A percentile compares a stretch with the other conserved stretches of the same genome.
Conservation (phyloP, 306 rosid genomes). For the Mimosa bimucronata region DNA sequence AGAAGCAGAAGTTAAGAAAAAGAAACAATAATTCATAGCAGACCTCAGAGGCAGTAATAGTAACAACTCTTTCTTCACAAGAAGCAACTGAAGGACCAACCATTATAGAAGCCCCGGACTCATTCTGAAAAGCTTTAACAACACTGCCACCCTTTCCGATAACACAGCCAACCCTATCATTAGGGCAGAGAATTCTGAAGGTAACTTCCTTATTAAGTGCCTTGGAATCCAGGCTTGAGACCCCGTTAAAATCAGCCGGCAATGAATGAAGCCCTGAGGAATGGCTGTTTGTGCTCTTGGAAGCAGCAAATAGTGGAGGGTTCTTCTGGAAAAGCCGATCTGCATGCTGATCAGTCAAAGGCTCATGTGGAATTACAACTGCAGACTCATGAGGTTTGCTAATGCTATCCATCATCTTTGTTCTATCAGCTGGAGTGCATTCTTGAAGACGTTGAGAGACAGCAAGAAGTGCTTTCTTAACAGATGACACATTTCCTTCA, state of each 20-base stretch:
- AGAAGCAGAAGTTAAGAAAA: constrained; percentile 22
- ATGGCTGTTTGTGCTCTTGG: constrained; percentile 54
- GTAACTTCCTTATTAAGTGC: constrained; percentile 54
- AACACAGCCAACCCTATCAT: constrained; percentile 72
- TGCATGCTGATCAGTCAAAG: constrained; percentile 46
- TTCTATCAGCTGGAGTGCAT: constrained; percentile 58
- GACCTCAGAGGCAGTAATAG: constrained; percentile 83
- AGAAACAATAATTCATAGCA: constrained; percentile 37
- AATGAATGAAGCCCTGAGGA: constrained; percentile 52
- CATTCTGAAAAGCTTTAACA: constrained; percentile 72
- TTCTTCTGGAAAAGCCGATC: constrained; percentile 55
- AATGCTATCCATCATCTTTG: constrained; percentile 57
- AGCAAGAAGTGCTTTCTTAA: constrained; percentile 83
- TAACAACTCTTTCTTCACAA: constrained; percentile 77
- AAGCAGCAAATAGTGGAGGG: constrained; percentile 41
- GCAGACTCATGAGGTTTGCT: constrained; percentile 52
- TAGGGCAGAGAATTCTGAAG: constrained; percentile 72
- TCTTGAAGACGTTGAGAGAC: constrained; percentile 77
- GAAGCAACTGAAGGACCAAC: constrained; percentile 63
- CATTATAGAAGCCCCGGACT: constrained; percentile 77
- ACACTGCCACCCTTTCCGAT: constrained; percentile 89
- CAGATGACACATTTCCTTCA: constrained; percentile 74
- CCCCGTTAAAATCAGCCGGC: constrained; percentile 58
- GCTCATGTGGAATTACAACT: constrained; percentile 36
- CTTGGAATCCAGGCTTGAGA: constrained; percentile 48